Conservation (phyloP, 2,329 filamentous ascomycete genomes). For the Diaporthe nobilis region DNA sequence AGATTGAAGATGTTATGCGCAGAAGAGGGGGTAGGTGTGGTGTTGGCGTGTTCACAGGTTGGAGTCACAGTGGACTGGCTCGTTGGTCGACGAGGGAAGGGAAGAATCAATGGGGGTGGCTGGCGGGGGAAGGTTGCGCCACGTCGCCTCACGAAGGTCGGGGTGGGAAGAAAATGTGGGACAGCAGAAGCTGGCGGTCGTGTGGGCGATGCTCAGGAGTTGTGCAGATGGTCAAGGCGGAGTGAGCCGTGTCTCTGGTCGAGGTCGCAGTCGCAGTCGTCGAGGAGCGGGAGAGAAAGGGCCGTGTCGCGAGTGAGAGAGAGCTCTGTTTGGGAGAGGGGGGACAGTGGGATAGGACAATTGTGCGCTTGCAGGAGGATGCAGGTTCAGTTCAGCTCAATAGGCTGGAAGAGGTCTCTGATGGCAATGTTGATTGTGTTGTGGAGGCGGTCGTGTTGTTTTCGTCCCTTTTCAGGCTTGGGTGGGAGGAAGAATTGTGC, state of each 20-base stretch:
- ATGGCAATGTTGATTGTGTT: neutral
- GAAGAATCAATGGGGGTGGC: conserved; percentile 21
- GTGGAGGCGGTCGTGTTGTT: neutral
- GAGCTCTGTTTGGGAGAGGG: conserved; percentile 23
- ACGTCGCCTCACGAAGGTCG: conserved; percentile 18
- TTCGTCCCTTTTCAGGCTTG: conserved; percentile 24
- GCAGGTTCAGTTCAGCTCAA: conserved; percentile 13
- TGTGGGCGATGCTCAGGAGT: neutral
- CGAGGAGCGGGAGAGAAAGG: neutral
- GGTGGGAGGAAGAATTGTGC: conserved; percentile 13
- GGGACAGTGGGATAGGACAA: neutral
- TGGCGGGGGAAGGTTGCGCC: conserved; percentile 37
- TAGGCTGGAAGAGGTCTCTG: neutral
- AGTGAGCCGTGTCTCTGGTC: conserved; percentile 2
- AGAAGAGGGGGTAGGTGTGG: neutral
- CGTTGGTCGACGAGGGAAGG: conserved; percentile 6
- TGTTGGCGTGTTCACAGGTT: neutral
- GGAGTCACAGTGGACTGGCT: conserved; percentile 26
- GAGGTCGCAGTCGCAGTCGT: conserved; percentile 21
- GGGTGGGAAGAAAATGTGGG: conserved; percentile 6
- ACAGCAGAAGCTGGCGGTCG: conserved; percentile 11
- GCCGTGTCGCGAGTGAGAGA: neutral
- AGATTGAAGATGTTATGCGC: conserved; percentile 25
- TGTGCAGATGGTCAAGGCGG: neutral
- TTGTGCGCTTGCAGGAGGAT: neutral